Evolutionary conservation across 768 basidiomycete species (phyloP).

Genomic region (Royoungia palumana): DNA sequence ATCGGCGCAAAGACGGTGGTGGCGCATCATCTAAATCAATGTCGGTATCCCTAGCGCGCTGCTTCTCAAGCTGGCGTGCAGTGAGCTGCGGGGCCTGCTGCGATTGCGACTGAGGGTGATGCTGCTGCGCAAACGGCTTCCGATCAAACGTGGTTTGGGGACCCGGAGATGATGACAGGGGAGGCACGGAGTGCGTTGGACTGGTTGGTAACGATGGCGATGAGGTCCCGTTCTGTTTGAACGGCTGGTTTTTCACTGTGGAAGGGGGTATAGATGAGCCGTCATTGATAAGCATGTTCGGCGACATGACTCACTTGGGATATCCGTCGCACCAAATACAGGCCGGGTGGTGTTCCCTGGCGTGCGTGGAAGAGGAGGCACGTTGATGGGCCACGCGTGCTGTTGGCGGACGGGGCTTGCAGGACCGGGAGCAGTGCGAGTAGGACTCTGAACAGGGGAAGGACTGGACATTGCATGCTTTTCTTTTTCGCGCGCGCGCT

Average conservation of each 20-base stretch:
- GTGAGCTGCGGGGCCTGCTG: constrained; percentile 18
- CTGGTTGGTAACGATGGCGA: constrained; percentile 22
- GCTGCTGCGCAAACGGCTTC: constrained; percentile 15
- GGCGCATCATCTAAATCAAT: constrained; percentile 44
- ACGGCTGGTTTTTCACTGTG: constrained; percentile 1
- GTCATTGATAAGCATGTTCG: neutral
- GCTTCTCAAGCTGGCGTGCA: constrained; percentile 27
- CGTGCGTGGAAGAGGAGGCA: constrained; percentile 30
- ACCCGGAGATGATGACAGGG: constrained; percentile 21
- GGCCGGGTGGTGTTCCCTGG: constrained; percentile 15
- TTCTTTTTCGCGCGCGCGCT: constrained; percentile 17
- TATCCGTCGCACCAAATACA: constrained; percentile 11
- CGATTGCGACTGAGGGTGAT: constrained; percentile 8
- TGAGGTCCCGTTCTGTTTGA: constrained; percentile 12
- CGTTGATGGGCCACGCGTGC: constrained; percentile 19
- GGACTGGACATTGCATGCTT: constrained; percentile 2
- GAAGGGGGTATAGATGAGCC: constrained; percentile 7
- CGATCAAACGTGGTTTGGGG: constrained; percentile 20
- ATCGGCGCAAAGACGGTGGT: constrained; percentile 39
- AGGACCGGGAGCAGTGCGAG: constrained; percentile 4
- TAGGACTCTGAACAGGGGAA: constrained; percentile 11
- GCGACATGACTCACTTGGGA: constrained; percentile 11
- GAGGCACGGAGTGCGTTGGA: constrained; percentile 14
- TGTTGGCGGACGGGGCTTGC: constrained; percentile 18
- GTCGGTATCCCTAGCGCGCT: constrained; percentile 16